A percentile compares a stretch with the other conserved stretches of the same genome.
Evolutionary conservation across 148 eudicot species (phyloP).

Genomic region (Nepenthes gracilis): DNA sequence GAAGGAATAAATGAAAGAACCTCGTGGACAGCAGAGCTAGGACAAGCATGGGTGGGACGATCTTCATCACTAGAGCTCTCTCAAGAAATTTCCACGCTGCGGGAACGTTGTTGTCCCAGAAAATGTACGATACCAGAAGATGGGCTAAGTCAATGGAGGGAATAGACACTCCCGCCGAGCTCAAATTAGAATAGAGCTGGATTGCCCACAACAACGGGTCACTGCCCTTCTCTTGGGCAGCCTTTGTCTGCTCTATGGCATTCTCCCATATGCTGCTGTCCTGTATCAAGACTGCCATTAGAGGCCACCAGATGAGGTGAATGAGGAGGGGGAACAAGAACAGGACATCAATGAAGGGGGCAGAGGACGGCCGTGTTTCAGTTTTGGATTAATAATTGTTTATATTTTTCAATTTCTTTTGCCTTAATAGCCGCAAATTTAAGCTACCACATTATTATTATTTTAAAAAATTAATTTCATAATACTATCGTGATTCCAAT

Average conservation of each 20-base stretch:
- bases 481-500: too few species aligned
- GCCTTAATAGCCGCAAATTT: too few species aligned
- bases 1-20: slow-evolving; percentile 16
- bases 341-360: too few species aligned
- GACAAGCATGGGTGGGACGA: slow-evolving; percentile 67
- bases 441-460: too few species aligned
- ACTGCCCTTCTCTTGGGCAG: slow-evolving; percentile 51
- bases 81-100: slow-evolving; percentile 88
- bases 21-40: slow-evolving; percentile 75
- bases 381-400: too few species aligned
- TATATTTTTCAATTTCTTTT: too few species aligned
- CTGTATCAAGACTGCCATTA: slow-evolving; percentile 24
- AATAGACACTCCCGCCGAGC: slow-evolving; percentile 34
- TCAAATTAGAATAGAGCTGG: slow-evolving; percentile 49
- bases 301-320: neutral
- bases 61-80: slow-evolving; percentile 34
- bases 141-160: slow-evolving; percentile 75
- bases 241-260: slow-evolving; percentile 47
- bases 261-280: slow-evolving; percentile 37
- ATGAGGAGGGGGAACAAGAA: too few species aligned
- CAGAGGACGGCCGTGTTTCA: too few species aligned
- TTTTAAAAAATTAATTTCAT: too few species aligned
- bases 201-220: slow-evolving; percentile 79
- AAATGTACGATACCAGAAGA: slow-evolving; percentile 68
- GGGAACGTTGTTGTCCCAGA: slow-evolving; percentile 83